A percentile compares a stretch with the other conserved stretches of the same genome.
These are phyloP conservation scores for Populus euphratica DNA, from an alignment of 345 rosid genomes.

Conservation along the genomic window DNA sequence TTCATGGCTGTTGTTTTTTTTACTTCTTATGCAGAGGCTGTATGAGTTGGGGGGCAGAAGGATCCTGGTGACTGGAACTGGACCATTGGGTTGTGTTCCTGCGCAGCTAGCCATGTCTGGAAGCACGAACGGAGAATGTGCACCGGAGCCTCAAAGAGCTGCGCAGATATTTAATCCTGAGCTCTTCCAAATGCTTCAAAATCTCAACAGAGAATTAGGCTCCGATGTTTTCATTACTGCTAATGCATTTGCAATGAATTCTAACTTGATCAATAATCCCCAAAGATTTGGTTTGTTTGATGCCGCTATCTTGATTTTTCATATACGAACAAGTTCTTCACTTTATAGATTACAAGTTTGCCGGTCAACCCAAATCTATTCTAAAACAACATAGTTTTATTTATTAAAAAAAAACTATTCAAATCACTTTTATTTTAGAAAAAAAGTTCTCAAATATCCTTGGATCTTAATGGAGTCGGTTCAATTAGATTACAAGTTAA, in stretches of 20 bases:
- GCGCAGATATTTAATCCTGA: background rate
- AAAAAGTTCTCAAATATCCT: no score
- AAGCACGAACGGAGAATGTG: background rate
- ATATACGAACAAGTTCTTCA: no score
- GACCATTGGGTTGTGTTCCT: conserved; percentile 16
- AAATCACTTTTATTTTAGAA: no score
- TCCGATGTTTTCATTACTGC: background rate
- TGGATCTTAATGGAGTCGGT: no score
- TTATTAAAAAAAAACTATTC: no score
- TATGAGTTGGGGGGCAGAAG: background rate
- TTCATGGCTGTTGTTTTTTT: no score
- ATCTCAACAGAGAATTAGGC: background rate
- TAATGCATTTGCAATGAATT: background rate
- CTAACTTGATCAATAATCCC: background rate
- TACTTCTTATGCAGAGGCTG: background rate
- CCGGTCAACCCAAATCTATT: no score
- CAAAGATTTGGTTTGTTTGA: background rate
- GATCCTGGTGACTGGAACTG: conserved; percentile 13
- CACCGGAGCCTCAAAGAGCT: background rate
- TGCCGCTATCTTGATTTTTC: no score
- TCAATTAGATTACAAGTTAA: no score
- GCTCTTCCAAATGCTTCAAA: conserved; percentile 1
- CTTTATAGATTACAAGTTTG: no score
- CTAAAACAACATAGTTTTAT: no score
- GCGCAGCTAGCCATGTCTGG: background rate